Evolutionary conservation across 352 stramenopile species (phyloP).

Genomic region (Pythium diclinum): DNA sequence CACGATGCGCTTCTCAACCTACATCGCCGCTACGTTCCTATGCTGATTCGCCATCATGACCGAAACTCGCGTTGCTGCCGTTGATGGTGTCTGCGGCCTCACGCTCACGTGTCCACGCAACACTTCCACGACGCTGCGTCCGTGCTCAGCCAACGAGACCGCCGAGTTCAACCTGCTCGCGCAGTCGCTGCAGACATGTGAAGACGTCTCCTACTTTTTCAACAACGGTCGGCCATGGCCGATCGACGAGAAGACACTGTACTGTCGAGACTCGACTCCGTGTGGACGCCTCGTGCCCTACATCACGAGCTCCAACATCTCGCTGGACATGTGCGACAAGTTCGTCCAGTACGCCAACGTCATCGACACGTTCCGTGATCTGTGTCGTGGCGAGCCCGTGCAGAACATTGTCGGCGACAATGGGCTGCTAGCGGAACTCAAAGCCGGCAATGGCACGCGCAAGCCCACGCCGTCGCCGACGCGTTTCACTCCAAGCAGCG

Average conservation of each 20-base stretch:
- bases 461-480: slow-evolving; percentile 23
- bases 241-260: slow-evolving; percentile 14
- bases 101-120: slow-evolving; percentile 14
- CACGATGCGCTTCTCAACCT: no score
- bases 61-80: background rate
- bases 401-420: slow-evolving; percentile 16
- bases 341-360: slow-evolving; percentile 14
- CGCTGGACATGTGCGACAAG: slow-evolving; percentile 7
- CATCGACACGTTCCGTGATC: slow-evolving; percentile 23
- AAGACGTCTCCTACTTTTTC: slow-evolving; percentile 22
- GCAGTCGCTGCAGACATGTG: slow-evolving; percentile 13
- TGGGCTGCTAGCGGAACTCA: slow-evolving; percentile 8
- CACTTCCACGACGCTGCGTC: background rate
- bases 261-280: slow-evolving; percentile 5
- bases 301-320: slow-evolving; percentile 13
- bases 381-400: slow-evolving; percentile 17
- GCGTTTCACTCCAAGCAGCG: background rate
- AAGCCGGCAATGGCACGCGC: slow-evolving; percentile 2
- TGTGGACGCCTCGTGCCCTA: slow-evolving; percentile 25
- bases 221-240: slow-evolving; percentile 20
- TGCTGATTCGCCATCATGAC: slow-evolving; percentile 24
- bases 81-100: slow-evolving; percentile 16
- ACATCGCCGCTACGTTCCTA: background rate
- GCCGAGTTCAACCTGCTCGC: slow-evolving; percentile 15
- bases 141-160: slow-evolving; percentile 12